Evolutionary conservation across 495 filamentous ascomycete genomes (phyloP).

Genomic region (Bombardia bombarda): DNA sequence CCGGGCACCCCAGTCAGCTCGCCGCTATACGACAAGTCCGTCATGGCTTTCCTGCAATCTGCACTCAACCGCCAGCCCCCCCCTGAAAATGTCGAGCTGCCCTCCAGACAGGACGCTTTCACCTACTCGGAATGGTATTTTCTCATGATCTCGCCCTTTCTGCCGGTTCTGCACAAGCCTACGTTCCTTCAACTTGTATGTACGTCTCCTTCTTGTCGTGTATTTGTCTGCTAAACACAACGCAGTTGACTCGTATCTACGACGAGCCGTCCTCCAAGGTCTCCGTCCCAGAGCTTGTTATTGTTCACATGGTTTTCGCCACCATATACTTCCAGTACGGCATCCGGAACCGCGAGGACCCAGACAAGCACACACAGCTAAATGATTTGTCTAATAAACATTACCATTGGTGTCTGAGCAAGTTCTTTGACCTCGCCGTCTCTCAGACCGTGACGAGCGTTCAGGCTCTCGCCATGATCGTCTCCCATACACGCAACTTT

Average conservation of each 20-base stretch:
- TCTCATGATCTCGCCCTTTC: slow-evolving; percentile 59
- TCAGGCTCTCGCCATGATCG: slow-evolving; percentile 64
- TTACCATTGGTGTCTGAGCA: slow-evolving; percentile 63
- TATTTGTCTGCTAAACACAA: slow-evolving; percentile 1
- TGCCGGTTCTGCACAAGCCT: slow-evolving; percentile 63
- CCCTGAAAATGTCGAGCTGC: slow-evolving; percentile 46
- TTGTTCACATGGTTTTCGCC: slow-evolving; percentile 70
- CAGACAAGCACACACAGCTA: slow-evolving; percentile 42
- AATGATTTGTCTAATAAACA: slow-evolving; percentile 60
- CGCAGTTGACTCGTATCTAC: slow-evolving; percentile 52
- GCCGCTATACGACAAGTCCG: slow-evolving; percentile 58
- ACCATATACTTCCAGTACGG: slow-evolving; percentile 69
- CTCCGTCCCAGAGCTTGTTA: slow-evolving; percentile 56
- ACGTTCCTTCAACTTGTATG: slow-evolving; percentile 59
- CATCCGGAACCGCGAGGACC: slow-evolving; percentile 49
- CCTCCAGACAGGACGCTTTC: slow-evolving; percentile 47
- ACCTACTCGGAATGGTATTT: slow-evolving; percentile 67
- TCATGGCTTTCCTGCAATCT: slow-evolving; percentile 56
- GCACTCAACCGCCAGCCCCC: slow-evolving; percentile 50
- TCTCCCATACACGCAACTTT: slow-evolving; percentile 60
- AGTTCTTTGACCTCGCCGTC: slow-evolving; percentile 53
- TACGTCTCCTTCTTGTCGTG: neutral
- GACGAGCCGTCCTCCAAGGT: slow-evolving; percentile 53
- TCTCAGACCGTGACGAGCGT: slow-evolving; percentile 54
- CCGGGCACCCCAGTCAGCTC: slow-evolving; percentile 30